Conservation (phyloP, 192 early-diverging fungal species). For the Coemansia sp. region DNA sequence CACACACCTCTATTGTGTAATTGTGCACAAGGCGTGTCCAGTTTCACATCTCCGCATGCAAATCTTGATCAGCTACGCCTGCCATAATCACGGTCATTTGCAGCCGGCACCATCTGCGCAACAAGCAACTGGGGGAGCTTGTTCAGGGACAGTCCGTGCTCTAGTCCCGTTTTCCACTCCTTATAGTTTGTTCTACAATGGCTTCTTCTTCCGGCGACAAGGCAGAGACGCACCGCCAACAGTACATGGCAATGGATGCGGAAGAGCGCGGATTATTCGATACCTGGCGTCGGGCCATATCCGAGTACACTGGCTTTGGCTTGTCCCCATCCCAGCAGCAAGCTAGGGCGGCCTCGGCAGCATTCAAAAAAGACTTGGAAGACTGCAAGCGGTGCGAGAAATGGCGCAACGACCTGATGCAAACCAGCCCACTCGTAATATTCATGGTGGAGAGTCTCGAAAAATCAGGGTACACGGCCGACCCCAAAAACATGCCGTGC, state of each 20-base stretch:
- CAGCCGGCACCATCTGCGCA: not conserved
- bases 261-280: constrained; percentile 64
- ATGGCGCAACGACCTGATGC: constrained; percentile 74
- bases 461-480: constrained; percentile 63
- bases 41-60: not conserved
- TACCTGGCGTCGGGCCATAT: constrained; percentile 60
- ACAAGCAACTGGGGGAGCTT: not conserved
- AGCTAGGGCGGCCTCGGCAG: constrained; percentile 31
- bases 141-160: too few species aligned
- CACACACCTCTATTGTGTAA: not conserved
- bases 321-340: constrained; percentile 53
- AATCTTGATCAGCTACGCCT: not conserved
- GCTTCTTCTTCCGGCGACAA: constrained; percentile 10
- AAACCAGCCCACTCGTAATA: constrained; percentile 69
- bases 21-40: not conserved
- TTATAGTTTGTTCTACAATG: constrained; percentile 3
- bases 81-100: not conserved
- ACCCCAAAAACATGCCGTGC: constrained; percentile 67
- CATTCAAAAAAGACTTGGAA: constrained; percentile 50
- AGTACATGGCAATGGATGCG: constrained; percentile 41
- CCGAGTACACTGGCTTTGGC: constrained; percentile 62
- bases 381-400: constrained; percentile 70
- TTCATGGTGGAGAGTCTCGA: constrained; percentile 83
- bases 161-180: not conserved
- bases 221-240: constrained; percentile 12